Conservation (phyloP, 2,329 filamentous ascomycete genomes). For the Beauveria sp. region DNA sequence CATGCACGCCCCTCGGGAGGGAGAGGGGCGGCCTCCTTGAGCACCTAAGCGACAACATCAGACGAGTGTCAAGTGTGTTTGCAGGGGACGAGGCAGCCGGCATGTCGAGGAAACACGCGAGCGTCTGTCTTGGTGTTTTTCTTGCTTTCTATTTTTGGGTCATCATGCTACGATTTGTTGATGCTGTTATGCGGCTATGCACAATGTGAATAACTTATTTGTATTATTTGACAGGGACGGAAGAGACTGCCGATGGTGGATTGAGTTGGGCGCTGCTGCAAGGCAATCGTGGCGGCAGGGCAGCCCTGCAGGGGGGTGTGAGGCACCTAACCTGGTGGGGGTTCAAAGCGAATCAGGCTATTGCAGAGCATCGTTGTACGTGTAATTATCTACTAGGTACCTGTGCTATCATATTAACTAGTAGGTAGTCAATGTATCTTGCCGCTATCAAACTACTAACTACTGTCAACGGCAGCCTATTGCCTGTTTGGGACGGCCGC, state of each 20-base stretch:
- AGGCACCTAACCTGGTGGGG: too few relatives aligned
- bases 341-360: too few relatives aligned
- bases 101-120: neutral
- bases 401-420: too few relatives aligned
- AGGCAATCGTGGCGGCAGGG: neutral
- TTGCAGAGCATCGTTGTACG: too few relatives aligned
- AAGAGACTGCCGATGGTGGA: neutral
- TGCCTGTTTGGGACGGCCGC: neutral
- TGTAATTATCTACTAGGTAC: too few relatives aligned
- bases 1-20: neutral
- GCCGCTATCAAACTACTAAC: neutral
- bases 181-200: too few relatives aligned
- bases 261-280: neutral
- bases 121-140: neutral
- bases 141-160: too few relatives aligned
- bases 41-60: neutral
- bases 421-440: neutral
- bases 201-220: too few relatives aligned
- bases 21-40: neutral
- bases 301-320: neutral
- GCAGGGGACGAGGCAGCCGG: neutral
- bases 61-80: constrained; percentile 5
- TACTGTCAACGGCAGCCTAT: neutral
- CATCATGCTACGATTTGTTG: too few relatives aligned
- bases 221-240: neutral